Conservation (phyloP, 83 land plant species). For the Larix sibirica region DNA sequence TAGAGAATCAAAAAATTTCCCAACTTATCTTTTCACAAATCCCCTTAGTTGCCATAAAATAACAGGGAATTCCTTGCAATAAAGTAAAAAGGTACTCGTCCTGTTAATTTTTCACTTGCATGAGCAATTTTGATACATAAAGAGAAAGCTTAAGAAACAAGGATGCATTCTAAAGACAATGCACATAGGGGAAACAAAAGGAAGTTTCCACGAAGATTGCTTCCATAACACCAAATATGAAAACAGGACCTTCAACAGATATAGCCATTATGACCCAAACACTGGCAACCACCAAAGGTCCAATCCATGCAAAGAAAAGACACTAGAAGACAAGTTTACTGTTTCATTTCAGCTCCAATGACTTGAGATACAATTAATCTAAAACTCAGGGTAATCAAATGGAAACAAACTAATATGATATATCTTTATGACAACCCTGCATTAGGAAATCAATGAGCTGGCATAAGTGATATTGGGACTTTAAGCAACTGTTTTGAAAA, state of each 20-base stretch:
- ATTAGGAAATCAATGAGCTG: not conserved
- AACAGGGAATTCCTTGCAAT: slow-evolving; percentile 4
- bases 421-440: not conserved
- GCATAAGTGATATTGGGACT: not conserved
- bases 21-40: slow-evolving; percentile 6
- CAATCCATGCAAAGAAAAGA: not conserved
- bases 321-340: not conserved
- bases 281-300: not conserved
- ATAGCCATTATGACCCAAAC: not conserved
- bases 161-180: not conserved
- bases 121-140: not conserved
- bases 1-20: not conserved
- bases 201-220: not conserved
- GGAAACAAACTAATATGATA: not conserved
- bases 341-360: not conserved
- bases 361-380: not conserved
- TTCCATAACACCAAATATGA: not conserved
- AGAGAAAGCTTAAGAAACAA: not conserved
- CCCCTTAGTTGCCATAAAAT: not conserved
- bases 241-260: not conserved
- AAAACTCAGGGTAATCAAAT: not conserved
- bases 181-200: not conserved
- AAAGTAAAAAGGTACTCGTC: not conserved
- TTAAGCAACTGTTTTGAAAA: not conserved
- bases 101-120: slow-evolving; percentile 2